Evolutionary conservation across 345 rosid genomes (phyloP), one percentile per base, ranked within the genome.

Genomic region (Punica granatum): DNA sequence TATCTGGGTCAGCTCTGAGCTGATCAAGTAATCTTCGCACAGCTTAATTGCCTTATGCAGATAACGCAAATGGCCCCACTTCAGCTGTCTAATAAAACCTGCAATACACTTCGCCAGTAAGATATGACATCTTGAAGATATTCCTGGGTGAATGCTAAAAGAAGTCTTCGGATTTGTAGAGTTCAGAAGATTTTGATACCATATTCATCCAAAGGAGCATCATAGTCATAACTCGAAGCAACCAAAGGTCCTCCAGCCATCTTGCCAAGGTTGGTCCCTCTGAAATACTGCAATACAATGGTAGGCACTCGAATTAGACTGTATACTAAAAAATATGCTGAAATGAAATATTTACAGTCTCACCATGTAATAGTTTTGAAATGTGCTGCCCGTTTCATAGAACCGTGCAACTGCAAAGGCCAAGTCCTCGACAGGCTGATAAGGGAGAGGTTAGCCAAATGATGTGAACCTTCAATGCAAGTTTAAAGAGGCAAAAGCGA

Each of bases 281-380:
- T 89, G 65, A 86, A 86, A 74, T 84, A 86, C 89, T 86, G 76
- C 74, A 60, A 59, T 33, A 43, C 60, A 74, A 60, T 64, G 70
- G 62, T 8, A 44, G 11, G 19, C 19, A 56, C 31, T 8, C n/a
- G 39, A 31, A 15, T 32, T 13, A 14, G 53, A 42, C 8, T 7
- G 43, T 30, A 18, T 32, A 42, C 7, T 15, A 46, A 18, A 14
- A 13, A 6, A 4, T 37, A 37, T 31, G 41, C 19, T 1, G 9
- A 21, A n/a, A n/a, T 64, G n/a, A 64, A n/a, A 32, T n/a, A 60
- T 60, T 19, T 19, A 10, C 35, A 60, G 43, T 42, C 79, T 75
- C 68, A 82, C 92, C 92, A 86, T 86, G 58, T 86, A 84, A 70
- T 84, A 86, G 75, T 86, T 86, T 35, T 84, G 92, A 59, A 86